Conservation (phyloP, 345 rosid genomes). For the Eucalyptus tenuipes region DNA sequence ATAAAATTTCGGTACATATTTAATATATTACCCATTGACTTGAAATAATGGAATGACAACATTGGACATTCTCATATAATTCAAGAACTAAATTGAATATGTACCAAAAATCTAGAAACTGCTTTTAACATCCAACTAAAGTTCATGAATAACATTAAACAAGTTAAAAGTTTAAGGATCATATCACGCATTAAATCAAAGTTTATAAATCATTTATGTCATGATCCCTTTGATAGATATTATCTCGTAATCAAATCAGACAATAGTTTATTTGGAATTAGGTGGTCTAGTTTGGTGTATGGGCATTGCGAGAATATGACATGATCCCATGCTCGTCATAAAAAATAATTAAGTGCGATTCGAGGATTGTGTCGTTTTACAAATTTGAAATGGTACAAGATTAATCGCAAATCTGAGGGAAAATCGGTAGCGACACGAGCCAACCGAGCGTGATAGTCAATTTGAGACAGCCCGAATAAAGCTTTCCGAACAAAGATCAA, state of each 20-base stretch:
- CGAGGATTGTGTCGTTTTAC: background rate
- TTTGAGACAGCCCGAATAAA: background rate
- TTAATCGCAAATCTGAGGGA: background rate
- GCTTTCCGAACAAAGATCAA: background rate
- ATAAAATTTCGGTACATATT: accelerated
- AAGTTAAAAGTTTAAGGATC: accelerated
- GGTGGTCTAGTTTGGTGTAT: background rate
- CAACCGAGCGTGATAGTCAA: background rate
- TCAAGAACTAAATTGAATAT: accelerated
- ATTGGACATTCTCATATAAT: accelerated
- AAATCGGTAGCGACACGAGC: background rate
- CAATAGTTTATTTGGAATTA: background rate
- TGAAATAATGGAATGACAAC: no score
- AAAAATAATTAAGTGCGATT: background rate
- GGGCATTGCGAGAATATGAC: accelerated
- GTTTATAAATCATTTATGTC: no score
- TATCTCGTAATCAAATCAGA: accelerated
- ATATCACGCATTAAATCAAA: accelerated
- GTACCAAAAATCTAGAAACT: accelerated
- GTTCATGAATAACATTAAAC: accelerated
- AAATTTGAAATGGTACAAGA: background rate
- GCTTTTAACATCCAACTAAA: accelerated
- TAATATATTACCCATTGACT: no score
- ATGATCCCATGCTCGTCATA: background rate
- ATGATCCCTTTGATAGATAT: background rate